phyloP scores from a whole-genome alignment of 371 early-diverging fungal genomes.

The Choanephora cucurbitarum region DNA sequence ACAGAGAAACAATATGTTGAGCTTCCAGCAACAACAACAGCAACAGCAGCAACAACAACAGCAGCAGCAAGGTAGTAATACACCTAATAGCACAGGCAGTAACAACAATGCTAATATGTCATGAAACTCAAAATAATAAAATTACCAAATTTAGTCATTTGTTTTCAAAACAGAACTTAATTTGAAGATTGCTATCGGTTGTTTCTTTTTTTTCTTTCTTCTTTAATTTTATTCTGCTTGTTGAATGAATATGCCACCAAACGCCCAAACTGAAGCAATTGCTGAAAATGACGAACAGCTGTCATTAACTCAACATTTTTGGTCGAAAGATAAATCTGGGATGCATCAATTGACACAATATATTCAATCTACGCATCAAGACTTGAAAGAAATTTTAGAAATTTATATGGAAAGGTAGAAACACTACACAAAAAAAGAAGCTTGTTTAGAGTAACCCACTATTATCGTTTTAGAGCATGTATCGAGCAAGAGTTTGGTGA shows the following conservation, averaged over 20 bases:
- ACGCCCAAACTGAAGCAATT: slow-evolving; percentile 4
- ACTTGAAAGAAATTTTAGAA: slow-evolving; percentile 23
- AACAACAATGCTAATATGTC: slow-evolving; percentile 8
- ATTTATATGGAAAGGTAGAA: slow-evolving; percentile 38
- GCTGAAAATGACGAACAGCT: background rate
- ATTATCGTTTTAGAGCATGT: background rate
- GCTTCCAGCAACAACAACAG: slow-evolving; percentile 22
- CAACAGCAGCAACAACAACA: slow-evolving; percentile 20
- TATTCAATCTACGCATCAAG: slow-evolving; percentile 29
- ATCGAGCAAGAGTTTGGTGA: slow-evolving; percentile 41
- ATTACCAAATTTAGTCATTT: slow-evolving; percentile 7
- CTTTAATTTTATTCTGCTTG: background rate
- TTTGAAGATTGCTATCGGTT: background rate
- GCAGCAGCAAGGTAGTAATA: slow-evolving; percentile 3
- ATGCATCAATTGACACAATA: slow-evolving; percentile 21
- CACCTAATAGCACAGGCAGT: slow-evolving; percentile 12
- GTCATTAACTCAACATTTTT: slow-evolving; percentile 32
- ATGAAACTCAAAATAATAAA: background rate
- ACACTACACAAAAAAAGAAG: background rate
- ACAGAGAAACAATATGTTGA: slow-evolving; percentile 29
- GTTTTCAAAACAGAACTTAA: slow-evolving; percentile 5
- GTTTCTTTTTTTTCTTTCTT: background rate
- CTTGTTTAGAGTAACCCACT: no score
- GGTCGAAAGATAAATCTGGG: slow-evolving; percentile 30
- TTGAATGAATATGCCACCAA: slow-evolving; percentile 16